phyloP scores from a whole-genome alignment of 352 stramenopile species.

The Phytophthora pluvialis region DNA sequence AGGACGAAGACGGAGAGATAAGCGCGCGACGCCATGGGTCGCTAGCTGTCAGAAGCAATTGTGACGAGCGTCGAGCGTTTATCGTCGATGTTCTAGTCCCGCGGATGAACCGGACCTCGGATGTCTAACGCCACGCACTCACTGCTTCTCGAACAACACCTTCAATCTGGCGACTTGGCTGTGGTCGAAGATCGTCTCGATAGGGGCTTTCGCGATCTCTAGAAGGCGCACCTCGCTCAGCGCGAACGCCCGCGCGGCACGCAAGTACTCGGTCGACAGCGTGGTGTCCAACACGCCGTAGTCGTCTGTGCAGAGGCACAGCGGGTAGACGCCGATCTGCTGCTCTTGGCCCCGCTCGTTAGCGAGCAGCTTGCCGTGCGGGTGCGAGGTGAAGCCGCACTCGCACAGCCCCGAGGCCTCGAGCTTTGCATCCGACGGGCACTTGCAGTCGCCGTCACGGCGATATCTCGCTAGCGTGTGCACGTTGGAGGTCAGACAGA shows the following conservation, averaged over 20 bases:
- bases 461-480: constrained; percentile 91
- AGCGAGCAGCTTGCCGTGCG: constrained; percentile 68
- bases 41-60: constrained; percentile 11
- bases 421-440: constrained; percentile 39
- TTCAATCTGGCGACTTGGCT: constrained; percentile 38
- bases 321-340: constrained; percentile 58
- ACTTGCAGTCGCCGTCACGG: constrained; percentile 40
- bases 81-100: constrained; percentile 6
- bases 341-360: constrained; percentile 34
- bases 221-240: constrained; percentile 57
- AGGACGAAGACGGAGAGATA: constrained; percentile 3
- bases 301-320: constrained; percentile 95
- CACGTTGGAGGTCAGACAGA: constrained; percentile 95
- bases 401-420: constrained; percentile 49
- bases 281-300: constrained; percentile 92
- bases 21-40: background rate
- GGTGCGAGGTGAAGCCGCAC: constrained; percentile 83
- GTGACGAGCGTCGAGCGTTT: constrained; percentile 7
- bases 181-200: constrained; percentile 70
- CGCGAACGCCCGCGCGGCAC: constrained; percentile 77
- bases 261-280: constrained; percentile 87
- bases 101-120: background rate
- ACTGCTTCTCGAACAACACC: constrained; percentile 24
- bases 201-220: constrained; percentile 50
- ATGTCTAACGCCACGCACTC: background rate